Conservation (phyloP, 495 filamentous ascomycete species). For the Apiosordaria backusii region DNA sequence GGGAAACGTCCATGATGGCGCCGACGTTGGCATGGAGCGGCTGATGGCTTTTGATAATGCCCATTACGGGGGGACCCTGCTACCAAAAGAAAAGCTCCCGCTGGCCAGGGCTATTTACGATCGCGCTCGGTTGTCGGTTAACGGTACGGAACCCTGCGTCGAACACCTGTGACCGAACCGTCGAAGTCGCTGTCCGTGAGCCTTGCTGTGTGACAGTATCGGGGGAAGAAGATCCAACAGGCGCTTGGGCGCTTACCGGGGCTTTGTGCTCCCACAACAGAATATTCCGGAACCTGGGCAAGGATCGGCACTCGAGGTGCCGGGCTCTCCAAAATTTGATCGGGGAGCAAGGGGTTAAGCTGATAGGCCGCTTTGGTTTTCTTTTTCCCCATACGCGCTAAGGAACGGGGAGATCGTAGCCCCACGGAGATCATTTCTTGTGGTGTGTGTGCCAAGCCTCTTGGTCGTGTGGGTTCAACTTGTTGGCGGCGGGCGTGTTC, state of each 20-base stretch:
- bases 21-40: background rate
- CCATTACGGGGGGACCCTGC: too few species aligned
- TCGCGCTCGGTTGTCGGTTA: conserved; percentile 3
- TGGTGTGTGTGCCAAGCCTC: background rate
- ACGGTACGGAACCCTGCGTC: conserved; percentile 1
- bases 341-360: background rate
- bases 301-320: background rate
- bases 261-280: background rate
- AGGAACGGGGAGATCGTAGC: conserved; percentile 2
- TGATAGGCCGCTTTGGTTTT: background rate
- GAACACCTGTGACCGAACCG: background rate
- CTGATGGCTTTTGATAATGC: background rate
- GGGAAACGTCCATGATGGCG: background rate
- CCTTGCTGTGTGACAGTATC: conserved; percentile 2
- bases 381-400: conserved; percentile 3
- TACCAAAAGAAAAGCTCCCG: background rate
- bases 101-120: too few species aligned
- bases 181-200: background rate
- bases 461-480: background rate
- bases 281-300: conserved; percentile 9
- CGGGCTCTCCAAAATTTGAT: background rate
- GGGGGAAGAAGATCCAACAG: too few species aligned
- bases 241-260: conserved; percentile 5
- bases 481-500: background rate
- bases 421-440: conserved; percentile 8